Evolutionary conservation across 2,329 filamentous ascomycete genomes (phyloP), one percentile per base, ranked within the genome.

Genomic region (Plectosphaerella plurivora): DNA sequence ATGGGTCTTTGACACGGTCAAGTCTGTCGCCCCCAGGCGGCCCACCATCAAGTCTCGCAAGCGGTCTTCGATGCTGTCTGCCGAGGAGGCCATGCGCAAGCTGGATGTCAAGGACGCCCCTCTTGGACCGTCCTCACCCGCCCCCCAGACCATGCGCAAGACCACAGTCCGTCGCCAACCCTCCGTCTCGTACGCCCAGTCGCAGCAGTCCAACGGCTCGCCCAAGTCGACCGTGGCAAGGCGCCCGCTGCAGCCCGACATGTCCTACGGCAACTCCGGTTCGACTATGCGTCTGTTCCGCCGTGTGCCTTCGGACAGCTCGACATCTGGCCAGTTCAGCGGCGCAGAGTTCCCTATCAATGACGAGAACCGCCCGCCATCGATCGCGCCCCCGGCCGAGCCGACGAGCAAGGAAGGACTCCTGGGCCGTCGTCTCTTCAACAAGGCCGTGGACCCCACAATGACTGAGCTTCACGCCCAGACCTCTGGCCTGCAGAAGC

Each of bases 1-100:
- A 58, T 97, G 93, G 93, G 87, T 96, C 2, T 97, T 97, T 65
- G 93, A 97, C 64, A 97, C 93, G 0, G 85, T 97, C 64, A 94
- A 89, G 68, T 90, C 88, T 0, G 75, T 86, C 33, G 78, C 75
- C 4, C 77, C 82, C 4, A 81, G 81, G 60, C 83, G 79, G 39
- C 70, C 74, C 14, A 74, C 73, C 0, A 71, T 77, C 51, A 80
- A 74, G 62, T 70, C 75, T 47, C 74, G 81, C 50, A 82, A 83
- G 54, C 74, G 81, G 5, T 84, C 81, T 1, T 77, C 79, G 6
- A 76, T 82, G 37, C 76, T 79, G 56, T 69, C 74, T 39, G 76
- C 77, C n/a, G 83, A 87, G 57, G 82, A 85, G 53, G 76, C 78
- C 18, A 72, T 87, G 67, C 78, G 78, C 55, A 77, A 76, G 60